phyloP scores from a whole-genome alignment of 2,329 filamentous ascomycete species.

The Phaeoacremonium minimum region DNA sequence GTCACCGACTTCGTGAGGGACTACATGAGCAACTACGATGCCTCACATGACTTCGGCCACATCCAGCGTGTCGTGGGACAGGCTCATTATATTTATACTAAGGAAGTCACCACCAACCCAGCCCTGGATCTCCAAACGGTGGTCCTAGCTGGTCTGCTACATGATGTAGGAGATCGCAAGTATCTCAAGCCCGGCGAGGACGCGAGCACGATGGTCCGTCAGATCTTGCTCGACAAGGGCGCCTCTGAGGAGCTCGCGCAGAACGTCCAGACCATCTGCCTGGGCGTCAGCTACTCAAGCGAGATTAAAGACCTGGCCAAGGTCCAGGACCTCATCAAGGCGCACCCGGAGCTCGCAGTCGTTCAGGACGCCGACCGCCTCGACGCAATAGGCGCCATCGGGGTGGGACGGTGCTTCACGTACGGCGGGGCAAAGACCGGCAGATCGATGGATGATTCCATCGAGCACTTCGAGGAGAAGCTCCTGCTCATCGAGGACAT shows the following conservation, averaged over 20 bases:
- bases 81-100: slow-evolving; percentile 58
- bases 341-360: slow-evolving; percentile 71
- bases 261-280: slow-evolving; percentile 67
- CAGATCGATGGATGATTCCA: slow-evolving; percentile 55
- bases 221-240: slow-evolving; percentile 52
- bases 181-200: slow-evolving; percentile 60
- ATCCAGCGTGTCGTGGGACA: slow-evolving; percentile 76
- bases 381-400: slow-evolving; percentile 86
- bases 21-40: slow-evolving; percentile 77
- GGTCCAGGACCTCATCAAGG: slow-evolving; percentile 56
- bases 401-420: slow-evolving; percentile 73
- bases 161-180: slow-evolving; percentile 86
- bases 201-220: slow-evolving; percentile 47
- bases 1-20: slow-evolving; percentile 61
- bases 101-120: slow-evolving; percentile 30
- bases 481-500: slow-evolving; percentile 59
- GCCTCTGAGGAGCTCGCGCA: slow-evolving; percentile 54
- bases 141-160: slow-evolving; percentile 70
- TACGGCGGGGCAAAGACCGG: slow-evolving; percentile 63
- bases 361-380: slow-evolving; percentile 91
- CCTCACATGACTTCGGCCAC: slow-evolving; percentile 84
- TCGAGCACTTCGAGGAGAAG: slow-evolving; percentile 76
- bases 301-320: slow-evolving; percentile 63
- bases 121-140: slow-evolving; percentile 50
- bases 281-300: slow-evolving; percentile 72